Evolutionary conservation across 345 rosid species (phyloP).

Genomic region (Hevea brasiliensis): DNA sequence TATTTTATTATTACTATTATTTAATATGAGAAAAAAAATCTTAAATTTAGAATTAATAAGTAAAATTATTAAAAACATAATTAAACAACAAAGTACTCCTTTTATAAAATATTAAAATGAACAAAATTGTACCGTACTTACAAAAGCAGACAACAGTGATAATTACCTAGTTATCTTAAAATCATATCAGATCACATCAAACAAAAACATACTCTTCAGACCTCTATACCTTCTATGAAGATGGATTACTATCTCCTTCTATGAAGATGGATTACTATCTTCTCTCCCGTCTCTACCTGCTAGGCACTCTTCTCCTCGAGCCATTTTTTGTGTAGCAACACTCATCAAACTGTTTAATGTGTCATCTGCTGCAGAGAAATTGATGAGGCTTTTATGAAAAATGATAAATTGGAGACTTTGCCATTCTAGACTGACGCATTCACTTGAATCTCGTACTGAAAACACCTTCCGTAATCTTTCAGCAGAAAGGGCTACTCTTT

Average conservation of each 20-base stretch:
- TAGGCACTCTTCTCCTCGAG: neutral
- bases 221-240: too few species aligned
- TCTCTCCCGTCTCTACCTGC: neutral
- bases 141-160: conserved; percentile 11
- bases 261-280: conserved; percentile 3
- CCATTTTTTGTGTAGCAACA: neutral
- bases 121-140: conserved; percentile 45
- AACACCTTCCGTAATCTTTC: conserved; percentile 69
- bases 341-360: neutral
- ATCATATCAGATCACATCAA: neutral
- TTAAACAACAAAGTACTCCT: too few species aligned
- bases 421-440: neutral
- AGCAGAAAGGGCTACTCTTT: conserved; percentile 73
- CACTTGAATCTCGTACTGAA: conserved; percentile 27
- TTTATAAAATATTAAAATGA: neutral
- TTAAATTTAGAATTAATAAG: too few species aligned
- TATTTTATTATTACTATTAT: too few species aligned
- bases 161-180: neutral
- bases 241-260: too few species aligned
- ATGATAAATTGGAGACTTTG: neutral
- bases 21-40: too few species aligned
- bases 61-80: too few species aligned
- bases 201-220: neutral
- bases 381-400: neutral
- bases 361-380: conserved; percentile 1